Percentiles rank a stretch among this genome's conserved stretches.
phyloP scores from a whole-genome alignment of 108 stramenopile genomes.

The Nitzschia sp. region DNA sequence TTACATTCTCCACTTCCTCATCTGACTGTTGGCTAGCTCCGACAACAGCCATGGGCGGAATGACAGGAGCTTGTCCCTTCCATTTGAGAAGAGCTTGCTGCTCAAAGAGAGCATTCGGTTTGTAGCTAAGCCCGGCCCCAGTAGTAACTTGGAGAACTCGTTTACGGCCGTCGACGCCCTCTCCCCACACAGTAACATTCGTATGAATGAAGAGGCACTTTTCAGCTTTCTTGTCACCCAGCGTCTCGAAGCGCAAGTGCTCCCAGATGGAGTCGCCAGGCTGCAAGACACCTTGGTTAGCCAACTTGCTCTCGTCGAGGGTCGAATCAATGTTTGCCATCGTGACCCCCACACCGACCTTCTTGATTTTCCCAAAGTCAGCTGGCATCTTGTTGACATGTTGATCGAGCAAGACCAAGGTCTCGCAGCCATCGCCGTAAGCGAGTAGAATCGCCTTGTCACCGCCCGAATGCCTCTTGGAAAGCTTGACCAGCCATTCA shows the following conservation, averaged over 20 bases:
- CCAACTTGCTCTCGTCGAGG: conserved; percentile 23
- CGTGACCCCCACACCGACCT: conserved; percentile 29
- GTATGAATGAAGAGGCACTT: conserved; percentile 36
- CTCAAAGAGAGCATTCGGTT: conserved; percentile 32
- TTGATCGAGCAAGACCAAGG: conserved; percentile 34
- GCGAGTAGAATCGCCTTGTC: conserved; percentile 28
- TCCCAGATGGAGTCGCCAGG: conserved; percentile 37
- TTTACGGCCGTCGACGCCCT: conserved; percentile 14
- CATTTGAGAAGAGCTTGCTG: conserved; percentile 29
- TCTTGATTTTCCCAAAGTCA: conserved; percentile 24
- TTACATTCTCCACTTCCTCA: conserved; percentile 1
- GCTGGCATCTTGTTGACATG: conserved; percentile 30
- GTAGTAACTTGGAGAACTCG: conserved; percentile 39
- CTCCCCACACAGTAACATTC: conserved; percentile 19
- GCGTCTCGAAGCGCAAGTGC: conserved; percentile 31
- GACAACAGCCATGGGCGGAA: neutral
- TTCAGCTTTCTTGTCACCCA: conserved; percentile 17
- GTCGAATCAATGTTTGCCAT: conserved; percentile 14
- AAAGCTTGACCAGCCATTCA: conserved; percentile 36
- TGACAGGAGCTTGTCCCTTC: conserved; percentile 11
- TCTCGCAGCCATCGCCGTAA: conserved; percentile 41
- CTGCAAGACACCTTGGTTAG: conserved; percentile 32
- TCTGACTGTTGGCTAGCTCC: conserved; percentile 4
- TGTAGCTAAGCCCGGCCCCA: conserved; percentile 14
- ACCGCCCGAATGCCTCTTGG: conserved; percentile 17